phyloP scores from a whole-genome alignment of 176 grass and related monocot genomes.

The Eleusine coracana region DNA sequence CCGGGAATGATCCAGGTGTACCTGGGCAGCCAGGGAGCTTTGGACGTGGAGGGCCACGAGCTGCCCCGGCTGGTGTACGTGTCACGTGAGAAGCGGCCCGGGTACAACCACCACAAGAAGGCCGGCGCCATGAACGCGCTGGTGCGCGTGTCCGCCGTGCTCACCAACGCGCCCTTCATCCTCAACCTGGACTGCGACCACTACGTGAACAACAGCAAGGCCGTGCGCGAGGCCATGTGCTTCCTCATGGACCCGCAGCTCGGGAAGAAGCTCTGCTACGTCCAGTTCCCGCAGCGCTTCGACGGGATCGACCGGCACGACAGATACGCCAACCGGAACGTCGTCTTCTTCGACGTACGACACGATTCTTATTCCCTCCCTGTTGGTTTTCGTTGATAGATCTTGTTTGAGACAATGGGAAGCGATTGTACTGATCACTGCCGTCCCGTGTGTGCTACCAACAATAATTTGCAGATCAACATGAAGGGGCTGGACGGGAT shows the following conservation, averaged over 20 bases:
- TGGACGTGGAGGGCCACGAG: conserved; percentile 79
- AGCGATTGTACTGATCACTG: too few species aligned
- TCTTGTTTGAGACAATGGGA: too few species aligned
- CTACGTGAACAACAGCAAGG: conserved; percentile 99
- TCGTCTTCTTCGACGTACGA: conserved; percentile 86
- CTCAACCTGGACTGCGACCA: conserved; percentile 97
- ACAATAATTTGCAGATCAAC: conserved; percentile 63
- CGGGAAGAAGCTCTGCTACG: conserved; percentile 93
- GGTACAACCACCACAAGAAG: conserved; percentile 98
- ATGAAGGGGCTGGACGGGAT: conserved; percentile 98
- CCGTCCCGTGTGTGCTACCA: too few species aligned
- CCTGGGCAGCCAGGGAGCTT: conserved; percentile 82
- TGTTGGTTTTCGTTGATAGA: too few species aligned
- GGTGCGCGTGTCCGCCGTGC: conserved; percentile 83
- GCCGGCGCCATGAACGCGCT: conserved; percentile 90
- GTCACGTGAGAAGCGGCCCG: conserved; percentile 76
- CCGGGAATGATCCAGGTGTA: conserved; percentile 98
- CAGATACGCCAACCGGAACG: conserved; percentile 84
- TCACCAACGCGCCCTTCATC: conserved; percentile 91
- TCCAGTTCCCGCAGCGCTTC: conserved; percentile 93
- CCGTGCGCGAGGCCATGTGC: conserved; percentile 94
- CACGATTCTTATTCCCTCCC: too few species aligned
- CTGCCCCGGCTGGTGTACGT: conserved; percentile 88
- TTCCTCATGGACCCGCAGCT: conserved; percentile 98
- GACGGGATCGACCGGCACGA: conserved; percentile 93